These are phyloP conservation scores for Aquilaria agallochum DNA, from an alignment of 441 rosid genomes.

Conservation along the genomic window DNA sequence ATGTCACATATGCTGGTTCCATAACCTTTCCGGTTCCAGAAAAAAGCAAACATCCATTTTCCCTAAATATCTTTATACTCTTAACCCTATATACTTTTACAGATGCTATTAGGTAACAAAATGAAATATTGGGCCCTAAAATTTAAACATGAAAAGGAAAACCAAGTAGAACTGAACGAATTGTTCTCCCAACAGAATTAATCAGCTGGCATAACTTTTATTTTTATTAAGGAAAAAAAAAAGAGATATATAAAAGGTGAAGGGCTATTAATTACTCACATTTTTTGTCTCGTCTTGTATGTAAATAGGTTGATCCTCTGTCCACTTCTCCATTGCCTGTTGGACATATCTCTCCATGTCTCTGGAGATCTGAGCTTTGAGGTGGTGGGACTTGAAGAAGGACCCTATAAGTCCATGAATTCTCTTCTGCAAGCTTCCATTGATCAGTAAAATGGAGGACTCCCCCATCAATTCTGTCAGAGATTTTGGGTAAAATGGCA, in stretches of 20 bases:
- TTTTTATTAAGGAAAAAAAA: conserved; percentile 12
- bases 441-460: conserved; percentile 78
- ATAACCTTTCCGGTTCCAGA: too few relatives aligned
- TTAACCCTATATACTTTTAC: too few relatives aligned
- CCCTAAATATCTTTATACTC: too few relatives aligned
- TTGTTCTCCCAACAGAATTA: conserved; percentile 1
- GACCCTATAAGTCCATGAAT: conserved; percentile 86
- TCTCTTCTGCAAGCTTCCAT: conserved; percentile 83
- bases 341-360: conserved; percentile 76
- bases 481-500: conserved; percentile 91
- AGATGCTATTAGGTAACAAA: too few relatives aligned
- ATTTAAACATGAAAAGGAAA: neutral
- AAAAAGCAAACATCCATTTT: too few relatives aligned
- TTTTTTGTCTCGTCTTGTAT: conserved; percentile 89
- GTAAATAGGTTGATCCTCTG: conserved; percentile 48
- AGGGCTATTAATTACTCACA: conserved; percentile 30
- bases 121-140: too few relatives aligned
- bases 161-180: neutral
- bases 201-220: conserved; percentile 8
- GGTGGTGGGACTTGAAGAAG: conserved; percentile 79
- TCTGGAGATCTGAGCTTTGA: conserved; percentile 80
- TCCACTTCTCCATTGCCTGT: conserved; percentile 77
- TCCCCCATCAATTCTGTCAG: conserved; percentile 94
- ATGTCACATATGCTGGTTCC: too few relatives aligned
- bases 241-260: too few relatives aligned